Evolutionary conservation across 2,329 filamentous ascomycete genomes (phyloP).

Genomic region (Aureobasidium lini): DNA sequence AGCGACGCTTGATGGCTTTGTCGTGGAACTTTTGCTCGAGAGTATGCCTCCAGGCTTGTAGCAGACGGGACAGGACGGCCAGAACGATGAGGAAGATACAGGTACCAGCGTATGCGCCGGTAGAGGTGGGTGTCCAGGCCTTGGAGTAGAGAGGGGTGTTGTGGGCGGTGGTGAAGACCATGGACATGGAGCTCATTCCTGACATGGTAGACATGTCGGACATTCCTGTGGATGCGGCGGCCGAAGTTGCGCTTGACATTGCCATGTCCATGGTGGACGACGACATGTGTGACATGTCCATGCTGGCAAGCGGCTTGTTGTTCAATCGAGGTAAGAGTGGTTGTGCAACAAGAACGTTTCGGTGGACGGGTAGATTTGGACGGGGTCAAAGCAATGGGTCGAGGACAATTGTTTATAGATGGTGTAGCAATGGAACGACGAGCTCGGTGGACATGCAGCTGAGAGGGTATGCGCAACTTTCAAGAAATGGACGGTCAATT

Average conservation of each 20-base stretch:
- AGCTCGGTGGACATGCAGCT: background rate
- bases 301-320: background rate
- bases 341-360: background rate
- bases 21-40: slow-evolving; percentile 63
- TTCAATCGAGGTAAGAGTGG: background rate
- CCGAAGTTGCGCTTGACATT: slow-evolving; percentile 6
- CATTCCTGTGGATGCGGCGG: slow-evolving; percentile 5
- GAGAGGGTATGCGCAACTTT: background rate
- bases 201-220: slow-evolving; percentile 12
- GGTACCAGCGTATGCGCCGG: slow-evolving; percentile 73
- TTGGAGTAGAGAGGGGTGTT: slow-evolving; percentile 58
- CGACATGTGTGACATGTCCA: slow-evolving; percentile 13
- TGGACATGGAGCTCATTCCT: slow-evolving; percentile 38
- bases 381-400: no score
- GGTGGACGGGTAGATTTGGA: background rate
- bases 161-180: slow-evolving; percentile 59
- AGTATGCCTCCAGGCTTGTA: slow-evolving; percentile 61
- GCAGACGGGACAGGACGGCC: slow-evolving; percentile 58
- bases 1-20: slow-evolving; percentile 64
- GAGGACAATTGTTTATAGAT: background rate
- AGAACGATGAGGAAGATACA: slow-evolving; percentile 86
- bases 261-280: slow-evolving; percentile 13
- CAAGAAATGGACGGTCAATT: background rate
- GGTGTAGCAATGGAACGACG: background rate
- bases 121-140: slow-evolving; percentile 64